Evolutionary conservation across 495 filamentous ascomycete genomes (phyloP).

Genomic region (Aspergillus taichungensis): DNA sequence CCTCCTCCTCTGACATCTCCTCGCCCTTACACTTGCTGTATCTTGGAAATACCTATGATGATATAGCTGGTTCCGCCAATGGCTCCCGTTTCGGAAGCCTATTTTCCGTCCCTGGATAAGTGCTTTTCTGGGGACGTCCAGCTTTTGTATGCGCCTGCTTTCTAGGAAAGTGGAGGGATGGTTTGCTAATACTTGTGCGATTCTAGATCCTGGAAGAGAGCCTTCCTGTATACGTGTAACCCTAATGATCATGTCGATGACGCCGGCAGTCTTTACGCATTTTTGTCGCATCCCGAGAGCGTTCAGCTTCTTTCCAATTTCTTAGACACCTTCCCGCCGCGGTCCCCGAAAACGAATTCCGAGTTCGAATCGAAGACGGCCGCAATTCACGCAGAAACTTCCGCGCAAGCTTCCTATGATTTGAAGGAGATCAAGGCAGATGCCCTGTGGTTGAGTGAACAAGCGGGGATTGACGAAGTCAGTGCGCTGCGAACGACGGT

Average conservation of each 20-base stretch:
- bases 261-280: slow-evolving; percentile 44
- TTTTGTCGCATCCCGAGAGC: slow-evolving; percentile 59
- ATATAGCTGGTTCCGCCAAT: slow-evolving; percentile 55
- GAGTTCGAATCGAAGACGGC: slow-evolving; percentile 83
- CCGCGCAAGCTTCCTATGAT: slow-evolving; percentile 57
- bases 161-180: background rate
- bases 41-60: slow-evolving; percentile 33
- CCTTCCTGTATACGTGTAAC: slow-evolving; percentile 56
- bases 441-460: slow-evolving; percentile 73
- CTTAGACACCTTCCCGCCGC: slow-evolving; percentile 52
- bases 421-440: slow-evolving; percentile 79
- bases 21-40: slow-evolving; percentile 2
- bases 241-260: slow-evolving; percentile 38
- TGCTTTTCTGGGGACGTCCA: slow-evolving; percentile 49
- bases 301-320: slow-evolving; percentile 56
- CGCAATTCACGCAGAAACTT: slow-evolving; percentile 76
- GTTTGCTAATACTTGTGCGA: slow-evolving; percentile 10
- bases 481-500: slow-evolving; percentile 71
- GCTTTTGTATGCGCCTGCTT: slow-evolving; percentile 41
- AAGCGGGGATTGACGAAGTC: slow-evolving; percentile 69
- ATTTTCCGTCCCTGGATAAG: slow-evolving; percentile 57
- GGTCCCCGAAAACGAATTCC: slow-evolving; percentile 49
- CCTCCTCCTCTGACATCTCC: slow-evolving; percentile 5
- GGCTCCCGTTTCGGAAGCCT: slow-evolving; percentile 53
- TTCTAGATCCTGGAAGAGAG: slow-evolving; percentile 66